Evolutionary conservation across 768 basidiomycete species (phyloP).

Genomic region (Amanita thiersii): DNA sequence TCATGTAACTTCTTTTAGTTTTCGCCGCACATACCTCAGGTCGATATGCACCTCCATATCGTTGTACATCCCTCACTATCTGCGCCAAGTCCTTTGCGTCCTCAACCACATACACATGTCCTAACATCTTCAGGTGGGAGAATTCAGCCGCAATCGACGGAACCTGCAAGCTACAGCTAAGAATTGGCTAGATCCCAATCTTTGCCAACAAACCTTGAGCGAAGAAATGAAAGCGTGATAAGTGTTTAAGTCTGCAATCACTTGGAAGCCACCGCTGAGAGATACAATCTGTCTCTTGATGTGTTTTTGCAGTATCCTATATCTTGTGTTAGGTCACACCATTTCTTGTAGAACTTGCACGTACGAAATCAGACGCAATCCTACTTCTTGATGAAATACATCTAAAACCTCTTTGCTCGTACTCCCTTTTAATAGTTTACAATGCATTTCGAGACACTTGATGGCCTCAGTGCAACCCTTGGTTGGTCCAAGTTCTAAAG

Average conservation of each 20-base stretch:
- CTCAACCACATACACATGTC: conserved; percentile 92
- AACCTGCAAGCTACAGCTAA: conserved; percentile 34
- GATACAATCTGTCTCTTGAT: conserved; percentile 98
- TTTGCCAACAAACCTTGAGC: conserved; percentile 51
- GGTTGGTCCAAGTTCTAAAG: conserved; percentile 80
- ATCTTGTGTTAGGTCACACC: neutral
- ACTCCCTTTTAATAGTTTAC: conserved; percentile 84
- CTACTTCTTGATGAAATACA: conserved; percentile 97
- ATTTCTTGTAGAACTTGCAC: conserved; percentile 17
- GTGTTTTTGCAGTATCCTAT: conserved; percentile 89
- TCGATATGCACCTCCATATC: conserved; percentile 91
- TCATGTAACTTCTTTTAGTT: neutral
- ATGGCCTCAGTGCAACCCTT: conserved; percentile 87
- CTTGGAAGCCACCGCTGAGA: conserved; percentile 86
- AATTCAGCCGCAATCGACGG: conserved; percentile 84
- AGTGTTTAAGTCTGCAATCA: conserved; percentile 92
- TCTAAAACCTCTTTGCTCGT: conserved; percentile 95
- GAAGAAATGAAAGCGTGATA: conserved; percentile 87
- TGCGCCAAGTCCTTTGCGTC: conserved; percentile 95
- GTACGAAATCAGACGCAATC: conserved; percentile 78
- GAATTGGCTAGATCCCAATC: neutral
- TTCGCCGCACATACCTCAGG: conserved; percentile 60
- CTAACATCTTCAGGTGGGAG: conserved; percentile 92
- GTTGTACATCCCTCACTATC: conserved; percentile 90
- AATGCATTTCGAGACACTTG: conserved; percentile 83